Base-by-base conservation (phyloP, 108 stramenopile genomes). In the Cyclotella atomus region DNA sequence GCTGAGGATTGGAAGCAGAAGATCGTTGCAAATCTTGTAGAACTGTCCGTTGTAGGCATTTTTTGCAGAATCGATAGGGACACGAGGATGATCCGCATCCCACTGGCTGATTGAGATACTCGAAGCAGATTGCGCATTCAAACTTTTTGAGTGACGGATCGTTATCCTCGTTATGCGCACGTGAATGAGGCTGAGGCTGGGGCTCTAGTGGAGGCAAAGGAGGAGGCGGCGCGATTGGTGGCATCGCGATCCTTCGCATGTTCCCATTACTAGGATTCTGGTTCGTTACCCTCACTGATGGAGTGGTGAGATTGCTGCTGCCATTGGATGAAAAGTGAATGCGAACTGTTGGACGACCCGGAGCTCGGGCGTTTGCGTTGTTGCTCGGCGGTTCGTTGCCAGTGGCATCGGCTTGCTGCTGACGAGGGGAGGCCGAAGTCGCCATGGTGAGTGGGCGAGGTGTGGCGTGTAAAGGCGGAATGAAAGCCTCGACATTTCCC, bases 111-210 rank as follows among this genome's bases (percentile, higher is more conserved):
- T 62, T 66, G 71, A 83, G 79, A 52, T 70, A 69, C 38, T 83
- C 82, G 38, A 65, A 75, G 62, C 80, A 81, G 38, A 81, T 69
- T 68, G 80, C 68, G 44, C 80, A 81, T 55, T 81, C 80, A 38
- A 70, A 81, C 38, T 70, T 70, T 25, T 74, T 74, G 45, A 66
- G 12, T 16, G 59, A 32, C 28, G 24, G 27, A 8, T 38, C 60
- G 60, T 38, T 16, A 8, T 41, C 2, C 0, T 61, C 41, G 60
- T 41, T 2, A 41, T 3, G 33, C 12, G 3, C 20, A n/a, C 41
- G 41, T 20, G 6, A 30, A 43, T 61, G 20, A 4, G 60, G 60
- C 8, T 43, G 19, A 3, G 60, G 60, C 12, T 61, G 60, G 5
- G 60, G 60, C 23, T 41, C 36, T 24, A 61, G 14, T 14, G 60